Conservation (phyloP, 129 eudicot species). For the Smallanthus sonchifolius region DNA sequence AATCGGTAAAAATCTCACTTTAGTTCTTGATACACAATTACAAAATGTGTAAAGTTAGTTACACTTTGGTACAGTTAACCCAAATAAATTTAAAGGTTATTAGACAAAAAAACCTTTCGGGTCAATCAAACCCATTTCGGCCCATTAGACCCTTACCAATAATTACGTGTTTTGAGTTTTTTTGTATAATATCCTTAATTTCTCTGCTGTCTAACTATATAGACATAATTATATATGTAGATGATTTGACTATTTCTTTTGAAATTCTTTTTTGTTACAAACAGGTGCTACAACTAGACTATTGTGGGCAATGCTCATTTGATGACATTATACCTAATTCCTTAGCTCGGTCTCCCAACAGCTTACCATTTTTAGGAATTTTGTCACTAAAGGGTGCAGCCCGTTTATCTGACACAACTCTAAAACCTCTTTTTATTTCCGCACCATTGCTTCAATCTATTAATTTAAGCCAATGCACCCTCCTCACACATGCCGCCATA, state of each 20-base stretch:
- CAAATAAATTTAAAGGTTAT: not conserved
- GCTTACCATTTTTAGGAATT: constrained; percentile 39
- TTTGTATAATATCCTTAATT: not conserved
- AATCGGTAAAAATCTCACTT: not conserved
- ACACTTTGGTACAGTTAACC: not conserved
- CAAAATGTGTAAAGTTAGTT: not conserved
- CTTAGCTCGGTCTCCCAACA: constrained; percentile 12
- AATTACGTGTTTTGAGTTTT: not conserved
- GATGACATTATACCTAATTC: constrained; percentile 30
- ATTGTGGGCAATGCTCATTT: constrained; percentile 47
- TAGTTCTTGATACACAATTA: not conserved
- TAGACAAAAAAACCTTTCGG: not conserved
- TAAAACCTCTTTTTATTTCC: constrained; percentile 37
- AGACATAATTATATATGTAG: not conserved
- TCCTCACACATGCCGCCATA: constrained; percentile 37
- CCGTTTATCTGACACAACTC: constrained; percentile 42
- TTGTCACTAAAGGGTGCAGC: constrained; percentile 65
- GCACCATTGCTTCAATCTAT: constrained; percentile 51
- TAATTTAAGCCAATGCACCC: constrained; percentile 52
- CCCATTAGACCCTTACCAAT: not conserved
- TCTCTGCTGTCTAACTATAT: not conserved
- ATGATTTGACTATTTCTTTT: not conserved
- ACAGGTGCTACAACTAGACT: constrained; percentile 67
- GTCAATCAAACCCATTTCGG: not conserved
- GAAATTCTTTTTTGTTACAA: constrained; percentile 2